A percentile compares a stretch with the other conserved stretches of the same genome.
Evolutionary conservation across 192 early-diverging fungal species (phyloP).

Genomic region (Linnemannia schmuckeri): DNA sequence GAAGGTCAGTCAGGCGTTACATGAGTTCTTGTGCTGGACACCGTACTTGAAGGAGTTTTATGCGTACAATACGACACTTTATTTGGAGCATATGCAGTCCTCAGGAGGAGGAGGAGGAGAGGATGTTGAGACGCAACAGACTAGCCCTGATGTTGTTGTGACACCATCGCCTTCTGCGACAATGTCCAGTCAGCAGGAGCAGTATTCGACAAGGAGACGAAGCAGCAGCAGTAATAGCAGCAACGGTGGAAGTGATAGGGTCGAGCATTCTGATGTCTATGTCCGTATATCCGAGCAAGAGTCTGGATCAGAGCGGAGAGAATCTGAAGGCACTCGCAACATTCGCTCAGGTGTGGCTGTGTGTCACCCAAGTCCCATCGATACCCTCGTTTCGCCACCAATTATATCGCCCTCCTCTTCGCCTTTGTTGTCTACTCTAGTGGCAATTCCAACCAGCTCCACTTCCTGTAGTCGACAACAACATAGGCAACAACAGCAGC

Average conservation of each 20-base stretch:
- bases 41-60: constrained; percentile 47
- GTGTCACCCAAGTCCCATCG: neutral
- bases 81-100: constrained; percentile 45
- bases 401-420: neutral
- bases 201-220: neutral
- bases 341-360: neutral
- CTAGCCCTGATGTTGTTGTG: neutral
- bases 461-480: neutral
- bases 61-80: constrained; percentile 47
- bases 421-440: neutral
- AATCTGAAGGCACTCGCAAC: neutral
- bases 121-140: neutral
- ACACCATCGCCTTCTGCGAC: neutral
- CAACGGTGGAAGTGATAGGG: neutral
- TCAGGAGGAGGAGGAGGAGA: neutral
- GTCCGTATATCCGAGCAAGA: neutral
- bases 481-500: neutral
- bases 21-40: constrained; percentile 53
- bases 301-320: neutral
- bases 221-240: neutral
- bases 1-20: constrained; percentile 40
- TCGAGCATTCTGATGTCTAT: neutral
- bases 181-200: neutral
- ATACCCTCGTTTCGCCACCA: neutral
- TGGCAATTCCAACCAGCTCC: neutral